phyloP scores from a whole-genome alignment of 148 eudicot species.

The Spergularia marina region DNA sequence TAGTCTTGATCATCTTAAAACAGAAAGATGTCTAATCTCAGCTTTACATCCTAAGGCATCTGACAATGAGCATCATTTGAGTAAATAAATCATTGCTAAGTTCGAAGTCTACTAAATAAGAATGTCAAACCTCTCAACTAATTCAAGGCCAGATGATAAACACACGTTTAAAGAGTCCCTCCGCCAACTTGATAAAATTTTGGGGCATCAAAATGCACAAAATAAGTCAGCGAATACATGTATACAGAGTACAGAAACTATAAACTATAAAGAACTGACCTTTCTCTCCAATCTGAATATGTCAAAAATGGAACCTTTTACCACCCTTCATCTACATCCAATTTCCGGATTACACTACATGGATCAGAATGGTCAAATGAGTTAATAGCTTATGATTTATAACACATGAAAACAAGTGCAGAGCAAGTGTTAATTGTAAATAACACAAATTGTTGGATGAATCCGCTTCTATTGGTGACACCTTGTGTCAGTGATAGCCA shows the following conservation, averaged over 20 bases:
- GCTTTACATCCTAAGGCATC: constrained; percentile 1
- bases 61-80: neutral
- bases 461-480: no score
- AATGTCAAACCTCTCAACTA: neutral
- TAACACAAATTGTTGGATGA: no score
- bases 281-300: constrained; percentile 1
- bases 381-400: neutral
- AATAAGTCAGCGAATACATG: neutral
- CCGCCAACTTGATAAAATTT: neutral
- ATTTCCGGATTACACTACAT: neutral
- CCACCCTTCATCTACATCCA: constrained; percentile 6
- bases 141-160: neutral
- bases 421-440: neutral
- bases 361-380: neutral
- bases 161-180: neutral
- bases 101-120: neutral
- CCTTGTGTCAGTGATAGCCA: no score
- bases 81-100: neutral
- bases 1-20: constrained; percentile 9
- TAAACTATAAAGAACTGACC: neutral
- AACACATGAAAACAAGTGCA: neutral
- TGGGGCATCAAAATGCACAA: neutral
- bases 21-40: constrained; percentile 10
- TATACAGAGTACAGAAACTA: neutral
- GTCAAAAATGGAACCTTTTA: neutral